Percentiles rank a stretch among this genome's conserved stretches.
phyloP scores from a whole-genome alignment of 805 yeast genomes.

The Lipomyces yamanashiensis region DNA sequence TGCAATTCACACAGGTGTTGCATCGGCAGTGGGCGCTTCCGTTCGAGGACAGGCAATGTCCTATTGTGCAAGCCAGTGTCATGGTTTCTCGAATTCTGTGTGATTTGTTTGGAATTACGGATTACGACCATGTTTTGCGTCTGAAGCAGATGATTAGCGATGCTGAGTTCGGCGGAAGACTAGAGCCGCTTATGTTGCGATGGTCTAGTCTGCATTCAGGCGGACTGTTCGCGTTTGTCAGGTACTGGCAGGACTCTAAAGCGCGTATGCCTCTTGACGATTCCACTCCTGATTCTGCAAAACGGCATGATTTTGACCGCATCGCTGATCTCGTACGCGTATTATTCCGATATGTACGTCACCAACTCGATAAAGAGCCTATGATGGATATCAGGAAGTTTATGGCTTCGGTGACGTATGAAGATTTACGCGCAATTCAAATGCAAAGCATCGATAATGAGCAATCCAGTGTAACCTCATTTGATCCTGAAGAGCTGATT shows the following conservation, averaged over 20 bases:
- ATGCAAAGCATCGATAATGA: constrained; percentile 7
- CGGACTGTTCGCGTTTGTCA: constrained; percentile 16
- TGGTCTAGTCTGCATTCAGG: constrained; percentile 29
- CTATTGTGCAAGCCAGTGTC: constrained; percentile 20
- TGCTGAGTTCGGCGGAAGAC: not conserved
- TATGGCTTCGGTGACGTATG: constrained; percentile 4
- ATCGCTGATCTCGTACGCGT: constrained; percentile 20
- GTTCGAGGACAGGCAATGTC: constrained; percentile 12
- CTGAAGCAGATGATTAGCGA: not conserved
- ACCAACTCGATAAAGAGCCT: not conserved
- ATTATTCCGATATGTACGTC: constrained; percentile 8
- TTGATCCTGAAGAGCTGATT: constrained; percentile 13
- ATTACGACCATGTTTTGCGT: not conserved
- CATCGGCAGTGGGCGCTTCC: constrained; percentile 25
- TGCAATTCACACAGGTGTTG: constrained; percentile 5
- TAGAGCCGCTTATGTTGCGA: constrained; percentile 20
- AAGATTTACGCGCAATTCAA: constrained; percentile 16
- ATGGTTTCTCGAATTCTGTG: constrained; percentile 15
- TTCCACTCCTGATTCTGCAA: not conserved
- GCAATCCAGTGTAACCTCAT: not conserved
- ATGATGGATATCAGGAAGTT: not conserved
- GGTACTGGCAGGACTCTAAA: constrained; percentile 20
- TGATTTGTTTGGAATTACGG: constrained; percentile 11
- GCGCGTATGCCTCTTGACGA: not conserved
- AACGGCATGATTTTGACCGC: constrained; percentile 10